Base-by-base conservation (phyloP, 1,284 basidiomycete genomes). In the Meripilus lineatus region DNA sequence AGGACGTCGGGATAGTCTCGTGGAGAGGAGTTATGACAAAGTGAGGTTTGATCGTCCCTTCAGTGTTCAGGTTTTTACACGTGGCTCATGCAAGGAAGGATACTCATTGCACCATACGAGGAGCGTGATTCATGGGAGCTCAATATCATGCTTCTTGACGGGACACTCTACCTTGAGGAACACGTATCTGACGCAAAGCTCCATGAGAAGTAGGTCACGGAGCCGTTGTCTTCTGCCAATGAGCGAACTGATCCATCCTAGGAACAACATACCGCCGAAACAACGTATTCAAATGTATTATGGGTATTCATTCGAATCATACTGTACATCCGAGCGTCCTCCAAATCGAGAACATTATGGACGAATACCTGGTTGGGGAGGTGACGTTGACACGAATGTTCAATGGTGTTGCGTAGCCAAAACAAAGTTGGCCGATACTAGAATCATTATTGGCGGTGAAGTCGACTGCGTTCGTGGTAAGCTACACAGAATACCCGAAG, bases 391-490 rank as follows among this genome's bases (percentile, higher is more conserved):
- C 59, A 96, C 91, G 4, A 97, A 97, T 58, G 81, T 91, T 0
- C 94, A 97, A 61, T 98, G 93, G 93, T 97, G 94, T 60, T 86
- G 82, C 50, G 82, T 99, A 21, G 88, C 95, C 36, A 89, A 91
- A 61, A 93, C 92, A 2, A 91, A 90, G 48, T 76, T 97, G 4
- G 91, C 86, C 1, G 73, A 81, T 41, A 77, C 77, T 28, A 77
- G 92, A n/a, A 69, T 96, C 38, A 71, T 95, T 42, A 80, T 97
- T 25, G 94, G 93, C 0, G 95, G 95, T 11, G 94, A 98, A 65
- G 94, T 97, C 1, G 94, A 99, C 62, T 97, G 94, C 57, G 84
- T 95, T 14, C 70, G 80, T 58, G 85, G 89, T 89, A 47, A 49
- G 74, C 55, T 20, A 21, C 25, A 13, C 10, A 42, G 30, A 13